These are phyloP conservation scores for Magnusiomyces starmeri DNA, from an alignment of 1,139 yeast species.

Conservation along the genomic window DNA sequence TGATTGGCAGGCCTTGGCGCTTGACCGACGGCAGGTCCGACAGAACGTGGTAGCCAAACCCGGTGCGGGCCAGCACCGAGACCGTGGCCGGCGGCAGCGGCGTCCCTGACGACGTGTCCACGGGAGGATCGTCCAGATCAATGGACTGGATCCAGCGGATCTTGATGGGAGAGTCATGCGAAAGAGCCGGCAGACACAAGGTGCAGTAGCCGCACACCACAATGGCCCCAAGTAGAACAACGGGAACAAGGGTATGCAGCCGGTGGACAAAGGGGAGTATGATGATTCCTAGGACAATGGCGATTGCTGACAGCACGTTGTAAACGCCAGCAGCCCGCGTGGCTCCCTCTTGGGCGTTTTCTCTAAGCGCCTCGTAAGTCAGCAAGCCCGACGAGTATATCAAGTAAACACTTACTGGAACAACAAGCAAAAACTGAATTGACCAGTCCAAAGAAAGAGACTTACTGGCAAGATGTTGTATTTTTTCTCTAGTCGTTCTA, in stretches of 20 bases:
- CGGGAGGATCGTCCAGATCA: conserved; percentile 35
- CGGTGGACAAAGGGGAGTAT: conserved; percentile 67
- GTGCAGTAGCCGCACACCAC: conserved; percentile 38
- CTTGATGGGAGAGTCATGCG: conserved; percentile 56
- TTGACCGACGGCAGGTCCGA: conserved; percentile 60
- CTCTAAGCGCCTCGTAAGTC: conserved; percentile 55
- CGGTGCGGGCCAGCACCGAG: conserved; percentile 47
- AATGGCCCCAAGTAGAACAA: conserved; percentile 36
- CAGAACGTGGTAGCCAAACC: conserved; percentile 40
- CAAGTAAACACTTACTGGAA: conserved; percentile 55
- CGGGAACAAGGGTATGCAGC: conserved; percentile 47
- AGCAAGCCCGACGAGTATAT: conserved; percentile 43
- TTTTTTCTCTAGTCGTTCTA: conserved; percentile 20
- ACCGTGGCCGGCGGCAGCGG: conserved; percentile 38
- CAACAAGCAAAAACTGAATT: conserved; percentile 57
- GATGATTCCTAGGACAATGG: conserved; percentile 47
- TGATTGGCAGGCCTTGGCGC: conserved; percentile 28
- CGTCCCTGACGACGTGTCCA: conserved; percentile 14
- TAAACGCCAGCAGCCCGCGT: conserved; percentile 44
- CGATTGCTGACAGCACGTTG: conserved; percentile 35
- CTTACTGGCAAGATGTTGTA: conserved; percentile 29
- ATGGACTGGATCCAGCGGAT: conserved; percentile 57
- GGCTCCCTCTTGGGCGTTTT: conserved; percentile 61
- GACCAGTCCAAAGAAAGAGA: conserved; percentile 72
- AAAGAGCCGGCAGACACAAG: conserved; percentile 45